phyloP scores from a whole-genome alignment of 805 yeast species.

The Zygosaccharomyces gambellarensis region DNA sequence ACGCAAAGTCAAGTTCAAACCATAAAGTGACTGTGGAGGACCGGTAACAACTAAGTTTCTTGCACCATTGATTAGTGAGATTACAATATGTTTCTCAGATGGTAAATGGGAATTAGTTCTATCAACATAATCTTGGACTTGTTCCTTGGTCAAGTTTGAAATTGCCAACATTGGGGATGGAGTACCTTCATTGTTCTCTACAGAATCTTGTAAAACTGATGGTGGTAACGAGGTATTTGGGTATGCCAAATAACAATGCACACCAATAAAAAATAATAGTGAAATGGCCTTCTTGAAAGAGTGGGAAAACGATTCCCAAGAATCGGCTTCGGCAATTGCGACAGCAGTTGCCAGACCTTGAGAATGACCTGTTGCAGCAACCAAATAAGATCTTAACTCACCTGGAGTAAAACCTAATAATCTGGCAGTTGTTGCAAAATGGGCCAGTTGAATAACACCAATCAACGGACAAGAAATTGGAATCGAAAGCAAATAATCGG shows the following conservation, averaged over 20 bases:
- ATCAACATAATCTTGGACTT: slow-evolving; percentile 73
- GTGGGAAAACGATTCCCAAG: slow-evolving; percentile 78
- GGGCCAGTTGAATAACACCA: slow-evolving; percentile 91
- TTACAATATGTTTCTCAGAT: slow-evolving; percentile 79
- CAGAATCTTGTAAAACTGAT: slow-evolving; percentile 82
- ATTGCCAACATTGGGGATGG: slow-evolving; percentile 98
- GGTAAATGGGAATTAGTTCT: slow-evolving; percentile 93
- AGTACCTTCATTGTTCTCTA: slow-evolving; percentile 89
- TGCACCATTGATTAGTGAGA: slow-evolving; percentile 92
- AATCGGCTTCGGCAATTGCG: slow-evolving; percentile 74
- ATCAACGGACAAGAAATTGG: slow-evolving; percentile 97
- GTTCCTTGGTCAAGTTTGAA: slow-evolving; percentile 76
- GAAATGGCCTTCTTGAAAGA: slow-evolving; percentile 75
- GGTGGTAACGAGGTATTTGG: slow-evolving; percentile 96
- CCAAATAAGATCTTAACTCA: slow-evolving; percentile 61
- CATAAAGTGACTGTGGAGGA: slow-evolving; percentile 96
- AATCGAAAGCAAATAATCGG: slow-evolving; percentile 79
- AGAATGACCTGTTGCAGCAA: slow-evolving; percentile 84
- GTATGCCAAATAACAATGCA: slow-evolving; percentile 82
- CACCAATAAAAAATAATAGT: slow-evolving; percentile 86
- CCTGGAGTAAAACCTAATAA: slow-evolving; percentile 87
- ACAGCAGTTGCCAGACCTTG: slow-evolving; percentile 91
- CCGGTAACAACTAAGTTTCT: slow-evolving; percentile 94
- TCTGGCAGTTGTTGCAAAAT: slow-evolving; percentile 83
- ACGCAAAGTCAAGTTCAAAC: slow-evolving; percentile 87